Base-by-base conservation (phyloP, 2,329 filamentous ascomycete genomes). In the Cordyceps pruinosa region DNA sequence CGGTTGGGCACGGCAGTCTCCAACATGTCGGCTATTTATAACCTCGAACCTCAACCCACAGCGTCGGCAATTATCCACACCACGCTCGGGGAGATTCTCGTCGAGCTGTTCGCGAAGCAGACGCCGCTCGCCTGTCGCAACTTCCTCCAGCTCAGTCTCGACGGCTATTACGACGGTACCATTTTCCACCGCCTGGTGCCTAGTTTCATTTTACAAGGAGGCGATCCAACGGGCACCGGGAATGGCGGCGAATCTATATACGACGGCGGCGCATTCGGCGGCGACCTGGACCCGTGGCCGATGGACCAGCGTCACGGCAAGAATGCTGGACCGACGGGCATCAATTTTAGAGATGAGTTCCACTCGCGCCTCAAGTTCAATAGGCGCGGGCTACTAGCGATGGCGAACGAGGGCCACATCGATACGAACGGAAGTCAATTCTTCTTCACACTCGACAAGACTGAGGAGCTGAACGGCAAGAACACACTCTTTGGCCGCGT, bases 41-140 rank as follows among this genome's bases (percentile, higher is more conserved):
- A 96, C 66, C 89, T 95, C 67, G 93, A 97, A 73, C 93, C 94
- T 53, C 90, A 93, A 68, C 90, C 94, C 46, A 97, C 93, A 58
- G 94, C 89, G 23, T 96, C 94, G 63, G 90, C 89, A 57, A 86
- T 97, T 63, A 80, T 99, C 42, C 87, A 95, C 72, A 99, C 94
- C 10, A 96, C 90, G 7, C 79, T 87, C 46, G 94, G 94, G 72
- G 92, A 96, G 67, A 81, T 99, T 58, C 86, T 89, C 37, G 82
- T 99, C 72, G 90, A 96, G 72, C 85, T 99, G 58, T 99, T 96
- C 77, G 92, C 92, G 19, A 94, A 94, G 69, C 94, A 99, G 73
- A 88, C 90, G 0, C 94, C 94, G 9, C 79, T 97, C 61, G 88
- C 94, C 26, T 91, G 87, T 68, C 90, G 93, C 64, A 97, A 97